Evolutionary conservation across 805 yeast species (phyloP), one percentile per base, ranked within the genome.

Genomic region (Grigorovia yakushimaensis): DNA sequence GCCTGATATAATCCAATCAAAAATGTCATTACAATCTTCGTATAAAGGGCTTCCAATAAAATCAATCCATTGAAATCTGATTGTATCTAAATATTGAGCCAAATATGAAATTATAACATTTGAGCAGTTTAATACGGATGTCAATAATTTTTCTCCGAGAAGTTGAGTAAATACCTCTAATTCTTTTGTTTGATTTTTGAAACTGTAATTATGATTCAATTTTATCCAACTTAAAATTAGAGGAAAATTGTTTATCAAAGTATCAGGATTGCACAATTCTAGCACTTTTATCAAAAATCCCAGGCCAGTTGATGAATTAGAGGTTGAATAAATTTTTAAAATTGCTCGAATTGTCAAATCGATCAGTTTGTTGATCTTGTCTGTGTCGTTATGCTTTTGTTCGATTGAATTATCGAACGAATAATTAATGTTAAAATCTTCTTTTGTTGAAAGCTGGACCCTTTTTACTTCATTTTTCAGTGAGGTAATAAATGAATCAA

Each of bases 11-110:
- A 78, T 50, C 72, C 78, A 81, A 1, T 64, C 58, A 38, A 70
- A 64, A 18, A 81, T 69, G 52, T 79, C 84, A 36, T 55, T 56
- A 41, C 72, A 70, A 43, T 78, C 82, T 3, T 66, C 66, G 18
- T 58, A 51, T 7, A 74, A 55, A 1, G 56, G 57, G 1, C 52
- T 57, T 8, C 59, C 54, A 0, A 43, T 33, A 4, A 45, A 47
- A 1, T 44, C 36, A 1, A 67, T 40, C 69, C 77, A 67, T 0
- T 52, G 42, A 1, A 54, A 21, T 7, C 53, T 44, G 1, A 51
- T 44, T 4, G 50, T 43, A 15, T 50, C 48, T 36, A 64, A 45
- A 46, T 52, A 61, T 1, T 43, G 21, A 10, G 56, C 41, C 8
- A 64, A 48, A 5, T 45, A 23, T 17, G 39, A 41, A 20, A 62